Conservation (phyloP, 139 green algal genomes). For the Pleodorina starrii region DNA sequence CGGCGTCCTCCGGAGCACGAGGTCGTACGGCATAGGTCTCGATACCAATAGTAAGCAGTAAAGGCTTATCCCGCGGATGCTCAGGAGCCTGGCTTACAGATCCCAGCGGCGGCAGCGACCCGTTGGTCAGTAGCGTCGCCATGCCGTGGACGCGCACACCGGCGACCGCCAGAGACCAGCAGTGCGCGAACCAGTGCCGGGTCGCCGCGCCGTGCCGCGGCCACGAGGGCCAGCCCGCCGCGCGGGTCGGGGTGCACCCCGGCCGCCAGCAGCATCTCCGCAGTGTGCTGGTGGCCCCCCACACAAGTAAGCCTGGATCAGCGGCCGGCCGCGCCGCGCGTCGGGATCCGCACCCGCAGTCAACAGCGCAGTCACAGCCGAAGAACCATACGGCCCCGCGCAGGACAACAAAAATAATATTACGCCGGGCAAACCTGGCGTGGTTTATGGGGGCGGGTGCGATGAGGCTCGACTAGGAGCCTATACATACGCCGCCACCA, state of each 20-base stretch:
- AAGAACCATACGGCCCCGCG: background rate
- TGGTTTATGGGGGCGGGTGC: too few species aligned
- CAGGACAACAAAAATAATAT: too few species aligned
- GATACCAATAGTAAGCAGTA: too few species aligned
- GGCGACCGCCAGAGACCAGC: background rate
- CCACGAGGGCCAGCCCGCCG: background rate
- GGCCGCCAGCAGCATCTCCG: background rate
- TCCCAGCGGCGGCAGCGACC: background rate
- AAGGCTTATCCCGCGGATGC: too few species aligned
- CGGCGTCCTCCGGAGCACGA: too few species aligned
- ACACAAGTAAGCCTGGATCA: conserved; percentile 5
- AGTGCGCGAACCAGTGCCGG: background rate
- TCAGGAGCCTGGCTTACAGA: too few species aligned
- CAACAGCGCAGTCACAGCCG: background rate
- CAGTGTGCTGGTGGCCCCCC: background rate
- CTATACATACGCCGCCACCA: too few species aligned
- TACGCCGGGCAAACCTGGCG: too few species aligned
- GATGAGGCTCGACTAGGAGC: too few species aligned
- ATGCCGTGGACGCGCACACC: background rate
- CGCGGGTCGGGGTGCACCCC: background rate
- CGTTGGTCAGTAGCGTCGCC: background rate
- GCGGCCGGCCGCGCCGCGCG: background rate
- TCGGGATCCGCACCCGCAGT: background rate
- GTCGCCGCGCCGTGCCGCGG: background rate
- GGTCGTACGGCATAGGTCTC: too few species aligned